Conservation (phyloP, 169 alveolate species). For the Prorocentrum cordatum region DNA sequence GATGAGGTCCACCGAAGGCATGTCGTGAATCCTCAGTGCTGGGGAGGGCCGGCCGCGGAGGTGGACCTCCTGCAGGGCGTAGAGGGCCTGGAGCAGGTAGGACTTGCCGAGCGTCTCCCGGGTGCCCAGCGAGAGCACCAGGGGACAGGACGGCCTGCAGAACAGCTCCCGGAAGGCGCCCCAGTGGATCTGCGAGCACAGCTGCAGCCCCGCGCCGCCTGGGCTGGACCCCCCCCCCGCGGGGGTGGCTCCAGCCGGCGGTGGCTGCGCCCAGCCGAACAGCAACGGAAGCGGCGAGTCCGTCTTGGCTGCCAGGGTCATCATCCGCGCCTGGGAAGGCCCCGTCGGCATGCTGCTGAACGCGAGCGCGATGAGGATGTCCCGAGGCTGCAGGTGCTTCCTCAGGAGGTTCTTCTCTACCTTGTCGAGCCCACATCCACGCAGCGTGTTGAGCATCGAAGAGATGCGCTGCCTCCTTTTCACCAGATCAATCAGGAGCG, state of each 20-base stretch:
- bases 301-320: constrained; percentile 57
- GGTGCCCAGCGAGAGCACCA: constrained; percentile 58
- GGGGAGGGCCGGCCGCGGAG: constrained; percentile 1
- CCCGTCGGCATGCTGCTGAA: constrained; percentile 33
- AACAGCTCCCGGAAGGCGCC: constrained; percentile 43
- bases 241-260: no score
- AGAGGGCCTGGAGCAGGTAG: constrained; percentile 28
- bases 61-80: constrained; percentile 45
- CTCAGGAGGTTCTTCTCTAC: constrained; percentile 46
- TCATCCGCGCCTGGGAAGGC: constrained; percentile 40
- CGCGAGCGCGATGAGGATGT: constrained; percentile 32
- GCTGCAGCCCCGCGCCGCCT: constrained; percentile 1
- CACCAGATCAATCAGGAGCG: neutral
- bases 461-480: constrained; percentile 8
- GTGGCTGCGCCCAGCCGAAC: constrained; percentile 38
- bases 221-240: no score
- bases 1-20: constrained; percentile 54
- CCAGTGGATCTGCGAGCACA: constrained; percentile 58
- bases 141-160: constrained; percentile 42
- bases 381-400: constrained; percentile 61
- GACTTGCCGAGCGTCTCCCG: constrained; percentile 28
- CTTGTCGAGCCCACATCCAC: constrained; percentile 48
- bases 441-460: constrained; percentile 44
- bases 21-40: constrained; percentile 43
- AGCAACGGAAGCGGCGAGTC: constrained; percentile 53